Conservation (phyloP, 352 stramenopile species). For the Phytopythium aichiense region DNA sequence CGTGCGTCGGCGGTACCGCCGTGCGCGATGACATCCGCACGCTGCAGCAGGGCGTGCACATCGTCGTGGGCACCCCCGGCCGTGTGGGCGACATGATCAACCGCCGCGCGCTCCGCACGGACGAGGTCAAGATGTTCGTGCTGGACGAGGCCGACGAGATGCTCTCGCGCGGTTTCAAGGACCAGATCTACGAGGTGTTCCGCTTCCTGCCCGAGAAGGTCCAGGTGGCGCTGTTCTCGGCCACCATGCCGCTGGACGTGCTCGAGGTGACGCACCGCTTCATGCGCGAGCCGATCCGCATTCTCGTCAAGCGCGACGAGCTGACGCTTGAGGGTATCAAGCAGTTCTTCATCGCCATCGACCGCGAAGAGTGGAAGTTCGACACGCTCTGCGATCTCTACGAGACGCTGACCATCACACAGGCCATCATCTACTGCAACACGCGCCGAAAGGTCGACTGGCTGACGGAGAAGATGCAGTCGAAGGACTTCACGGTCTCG, state of each 20-base stretch:
- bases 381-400: conserved; percentile 99
- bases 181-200: conserved; percentile 99
- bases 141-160: conserved; percentile 99
- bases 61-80: conserved; percentile 98
- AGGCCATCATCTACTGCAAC: conserved; percentile 99
- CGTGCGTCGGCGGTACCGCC: conserved; percentile 97
- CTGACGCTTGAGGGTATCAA: conserved; percentile 99
- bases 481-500: conserved; percentile 99
- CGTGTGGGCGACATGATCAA: conserved; percentile 99
- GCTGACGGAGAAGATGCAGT: conserved; percentile 99
- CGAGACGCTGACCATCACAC: conserved; percentile 99
- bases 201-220: conserved; percentile 97
- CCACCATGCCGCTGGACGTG: conserved; percentile 99
- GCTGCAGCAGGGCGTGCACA: conserved; percentile 96
- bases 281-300: conserved; percentile 98
- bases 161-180: conserved; percentile 99
- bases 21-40: conserved; percentile 98
- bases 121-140: conserved; percentile 97
- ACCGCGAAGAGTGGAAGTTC: conserved; percentile 99
- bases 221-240: conserved; percentile 98
- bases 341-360: conserved; percentile 99
- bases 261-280: conserved; percentile 98
- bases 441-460: conserved; percentile 99
- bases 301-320: conserved; percentile 99
- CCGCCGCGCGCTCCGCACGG: conserved; percentile 92